Percentiles rank a stretch among this genome's conserved stretches.
phyloP scores from a whole-genome alignment of 495 filamentous ascomycete species.

The Cercophora sp. region DNA sequence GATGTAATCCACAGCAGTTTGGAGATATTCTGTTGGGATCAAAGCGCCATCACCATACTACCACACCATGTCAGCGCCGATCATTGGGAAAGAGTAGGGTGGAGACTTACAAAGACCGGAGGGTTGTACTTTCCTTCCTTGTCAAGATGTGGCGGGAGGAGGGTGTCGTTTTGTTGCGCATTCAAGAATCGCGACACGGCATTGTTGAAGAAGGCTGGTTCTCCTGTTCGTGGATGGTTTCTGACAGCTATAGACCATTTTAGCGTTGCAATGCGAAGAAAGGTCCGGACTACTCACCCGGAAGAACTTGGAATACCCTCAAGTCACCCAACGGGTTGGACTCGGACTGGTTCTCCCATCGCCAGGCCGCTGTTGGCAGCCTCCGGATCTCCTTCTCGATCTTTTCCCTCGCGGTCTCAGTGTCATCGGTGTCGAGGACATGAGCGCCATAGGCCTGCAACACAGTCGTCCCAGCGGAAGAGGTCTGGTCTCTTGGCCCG shows the following conservation, averaged over 20 bases:
- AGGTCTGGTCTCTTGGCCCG: constrained; percentile 34
- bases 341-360: constrained; percentile 41
- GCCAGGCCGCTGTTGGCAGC: constrained; percentile 42
- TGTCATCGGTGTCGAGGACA: constrained; percentile 43
- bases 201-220: constrained; percentile 52
- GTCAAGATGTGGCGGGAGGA: constrained; percentile 17
- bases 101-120: constrained; percentile 21
- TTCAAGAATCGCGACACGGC: constrained; percentile 46
- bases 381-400: constrained; percentile 51
- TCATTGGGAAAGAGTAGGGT: neutral
- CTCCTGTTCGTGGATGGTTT: constrained; percentile 44
- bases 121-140: constrained; percentile 25
- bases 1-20: constrained; percentile 41
- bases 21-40: constrained; percentile 49
- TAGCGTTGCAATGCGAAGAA: neutral
- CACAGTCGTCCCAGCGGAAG: constrained; percentile 47
- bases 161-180: constrained; percentile 20
- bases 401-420: constrained; percentile 38
- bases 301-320: constrained; percentile 40
- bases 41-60: constrained; percentile 48
- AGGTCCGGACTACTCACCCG: constrained; percentile 19
- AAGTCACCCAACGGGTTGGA: constrained; percentile 25
- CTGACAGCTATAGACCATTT: constrained; percentile 29
- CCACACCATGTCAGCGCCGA: neutral
- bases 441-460: constrained; percentile 50